Base-by-base conservation (phyloP, 495 filamentous ascomycete species). In the Daldinia bambusicola region DNA sequence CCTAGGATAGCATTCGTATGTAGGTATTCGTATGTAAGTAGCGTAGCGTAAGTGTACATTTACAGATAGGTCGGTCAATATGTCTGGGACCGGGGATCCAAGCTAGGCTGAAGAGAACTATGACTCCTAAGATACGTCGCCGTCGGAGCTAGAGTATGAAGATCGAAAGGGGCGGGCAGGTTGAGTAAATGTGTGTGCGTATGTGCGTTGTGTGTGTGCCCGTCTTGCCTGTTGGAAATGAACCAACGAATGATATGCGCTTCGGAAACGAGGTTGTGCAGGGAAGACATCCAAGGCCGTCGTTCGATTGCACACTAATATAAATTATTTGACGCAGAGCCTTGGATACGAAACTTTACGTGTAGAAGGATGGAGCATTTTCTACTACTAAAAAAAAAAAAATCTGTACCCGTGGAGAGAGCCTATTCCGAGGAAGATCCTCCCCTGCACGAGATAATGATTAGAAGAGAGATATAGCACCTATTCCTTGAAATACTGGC, bases 331-430 rank as follows among this genome's bases (percentile, higher is more conserved):
- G 66, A 69, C 70, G 70, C 66, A 66, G 50, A 63, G 56, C 70
- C 60, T 73, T 68, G 66, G 56, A 69, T 73, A 73, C 70, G 70
- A 73, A 73, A 73, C 70, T 69, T 63, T 69, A 61, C 70, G 31
- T 62, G 70, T 69, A 50, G 57, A 55, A 55, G 62, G 43, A 73
- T 58, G 63, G 58, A 51, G 38, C 6, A 53, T 16, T 26, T 26
- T 53, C 30, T 32, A 2, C 50, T 30, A 30, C 1, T 32, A 18
- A 55, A 55, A 16, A 14, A 32, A 32, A 22, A 63, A 48, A 56
- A 52, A 56, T 61, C 64, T 48, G 36, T 40, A 63, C 16, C 40
- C 55, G 64, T 56, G 57, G 61, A 72, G 60, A 67, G 55, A 72
- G 37, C 56, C 53, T 63, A 68, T 71, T 63, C 63, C 34, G 43